A percentile compares a stretch with the other conserved stretches of the same genome.
These are phyloP conservation scores for Umbelopsis sp. DNA, from an alignment of 192 early-diverging fungal species.

Conservation along the genomic window DNA sequence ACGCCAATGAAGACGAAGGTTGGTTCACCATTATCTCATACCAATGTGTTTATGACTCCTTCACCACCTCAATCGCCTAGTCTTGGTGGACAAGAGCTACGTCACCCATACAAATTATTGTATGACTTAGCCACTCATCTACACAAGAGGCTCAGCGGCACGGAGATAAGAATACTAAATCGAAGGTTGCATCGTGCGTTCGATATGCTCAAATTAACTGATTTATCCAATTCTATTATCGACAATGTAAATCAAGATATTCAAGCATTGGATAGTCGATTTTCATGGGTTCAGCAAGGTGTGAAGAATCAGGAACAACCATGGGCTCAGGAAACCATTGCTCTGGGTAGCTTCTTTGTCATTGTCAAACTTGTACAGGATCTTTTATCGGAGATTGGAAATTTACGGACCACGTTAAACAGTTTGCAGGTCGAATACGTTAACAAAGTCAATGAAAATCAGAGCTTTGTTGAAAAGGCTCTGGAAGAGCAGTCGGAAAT, in stretches of 20 bases:
- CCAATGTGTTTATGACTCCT: conserved; percentile 1
- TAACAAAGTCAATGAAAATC: conserved; percentile 55
- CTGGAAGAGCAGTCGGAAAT: background rate
- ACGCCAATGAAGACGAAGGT: conserved; percentile 1
- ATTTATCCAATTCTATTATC: conserved; percentile 60
- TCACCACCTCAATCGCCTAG: conserved; percentile 10
- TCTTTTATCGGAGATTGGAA: conserved; percentile 53
- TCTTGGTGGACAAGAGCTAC: background rate
- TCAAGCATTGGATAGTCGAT: conserved; percentile 43
- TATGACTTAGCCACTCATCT: conserved; percentile 38
- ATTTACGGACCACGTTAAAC: conserved; percentile 55
- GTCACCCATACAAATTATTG: conserved; percentile 44
- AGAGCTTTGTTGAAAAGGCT: conserved; percentile 50
- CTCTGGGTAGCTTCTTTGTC: conserved; percentile 41
- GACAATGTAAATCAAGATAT: conserved; percentile 58
- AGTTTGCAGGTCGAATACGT: conserved; percentile 63
- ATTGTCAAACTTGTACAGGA: conserved; percentile 44
- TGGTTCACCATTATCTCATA: conserved; percentile 5
- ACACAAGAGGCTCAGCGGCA: conserved; percentile 46
- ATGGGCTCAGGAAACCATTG: background rate
- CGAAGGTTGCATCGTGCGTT: conserved; percentile 50
- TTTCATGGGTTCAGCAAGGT: conserved; percentile 49
- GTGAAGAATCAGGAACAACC: conserved; percentile 27
- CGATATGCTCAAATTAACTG: conserved; percentile 57
- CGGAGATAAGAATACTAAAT: conserved; percentile 56